A percentile compares a stretch with the other conserved stretches of the same genome.
Conservation (phyloP, 2,329 filamentous ascomycete species). For the Calonectria naviculata region DNA sequence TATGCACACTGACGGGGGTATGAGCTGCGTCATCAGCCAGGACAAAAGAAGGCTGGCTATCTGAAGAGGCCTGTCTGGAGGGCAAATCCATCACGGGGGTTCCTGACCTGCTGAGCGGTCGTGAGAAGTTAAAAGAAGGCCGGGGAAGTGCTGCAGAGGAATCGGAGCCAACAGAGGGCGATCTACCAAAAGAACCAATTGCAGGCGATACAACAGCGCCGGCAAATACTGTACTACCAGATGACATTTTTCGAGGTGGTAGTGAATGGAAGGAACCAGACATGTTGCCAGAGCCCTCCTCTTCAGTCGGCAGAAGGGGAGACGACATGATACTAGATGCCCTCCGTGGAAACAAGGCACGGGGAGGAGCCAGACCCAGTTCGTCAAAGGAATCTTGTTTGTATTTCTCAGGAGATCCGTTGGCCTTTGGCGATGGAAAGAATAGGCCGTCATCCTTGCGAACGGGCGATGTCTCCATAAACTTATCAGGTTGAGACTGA, state of each 20-base stretch:
- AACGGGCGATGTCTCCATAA: conserved; percentile 42
- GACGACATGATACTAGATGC: conserved; percentile 72
- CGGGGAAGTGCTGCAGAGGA: conserved; percentile 77
- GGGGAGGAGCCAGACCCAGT: conserved; percentile 62
- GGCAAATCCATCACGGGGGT: conserved; percentile 69
- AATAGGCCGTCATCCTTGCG: conserved; percentile 48
- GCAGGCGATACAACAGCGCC: conserved; percentile 66
- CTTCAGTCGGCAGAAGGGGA: conserved; percentile 75
- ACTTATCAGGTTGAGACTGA: conserved; percentile 43
- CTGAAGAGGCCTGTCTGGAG: conserved; percentile 71
- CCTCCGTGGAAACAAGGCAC: conserved; percentile 60
- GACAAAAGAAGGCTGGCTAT: conserved; percentile 74
- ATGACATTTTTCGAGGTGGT: conserved; percentile 80
- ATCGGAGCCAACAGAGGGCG: conserved; percentile 88
- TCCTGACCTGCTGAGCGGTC: conserved; percentile 82
- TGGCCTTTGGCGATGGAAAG: conserved; percentile 48
- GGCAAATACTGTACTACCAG: conserved; percentile 67
- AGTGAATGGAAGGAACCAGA: conserved; percentile 69
- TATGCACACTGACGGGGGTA: conserved; percentile 79
- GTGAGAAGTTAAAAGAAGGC: conserved; percentile 92
- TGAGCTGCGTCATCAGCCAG: conserved; percentile 73
- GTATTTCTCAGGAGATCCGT: conserved; percentile 57
- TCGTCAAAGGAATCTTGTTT: conserved; percentile 62
- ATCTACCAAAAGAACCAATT: conserved; percentile 73
- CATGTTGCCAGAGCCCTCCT: conserved; percentile 70